phyloP scores from a whole-genome alignment of 441 rosid genomes.

The Syzygium malaccense region DNA sequence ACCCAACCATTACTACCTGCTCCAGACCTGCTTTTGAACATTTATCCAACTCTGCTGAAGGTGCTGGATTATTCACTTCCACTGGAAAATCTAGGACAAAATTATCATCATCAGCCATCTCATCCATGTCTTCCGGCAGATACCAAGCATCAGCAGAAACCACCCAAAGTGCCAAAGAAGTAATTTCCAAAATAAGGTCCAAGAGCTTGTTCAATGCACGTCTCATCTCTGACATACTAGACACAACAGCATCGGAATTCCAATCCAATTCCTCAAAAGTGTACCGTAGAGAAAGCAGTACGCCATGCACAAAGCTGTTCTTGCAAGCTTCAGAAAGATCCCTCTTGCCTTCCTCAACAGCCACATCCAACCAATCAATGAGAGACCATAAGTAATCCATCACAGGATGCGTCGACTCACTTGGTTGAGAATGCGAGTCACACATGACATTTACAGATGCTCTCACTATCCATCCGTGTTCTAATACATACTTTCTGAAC shows the following conservation, averaged over 20 bases:
- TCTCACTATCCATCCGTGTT: constrained; percentile 71
- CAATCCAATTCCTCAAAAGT: constrained; percentile 97
- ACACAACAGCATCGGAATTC: constrained; percentile 62
- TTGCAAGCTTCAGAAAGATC: constrained; percentile 86
- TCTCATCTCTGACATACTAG: constrained; percentile 64
- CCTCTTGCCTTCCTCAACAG: constrained; percentile 69
- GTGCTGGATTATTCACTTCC: constrained; percentile 24
- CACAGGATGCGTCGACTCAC: constrained; percentile 39
- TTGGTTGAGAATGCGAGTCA: constrained; percentile 28
- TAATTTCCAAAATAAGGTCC: constrained; percentile 67
- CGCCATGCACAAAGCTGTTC: constrained; percentile 92
- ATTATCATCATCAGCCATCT: constrained; percentile 58
- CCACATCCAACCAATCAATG: constrained; percentile 70
- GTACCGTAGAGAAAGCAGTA: constrained; percentile 77
- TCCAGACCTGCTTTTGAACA: constrained; percentile 33
- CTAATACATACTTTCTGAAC: constrained; percentile 87
- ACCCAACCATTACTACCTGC: constrained; percentile 93
- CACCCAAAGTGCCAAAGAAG: constrained; percentile 92
- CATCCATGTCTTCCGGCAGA: constrained; percentile 84
- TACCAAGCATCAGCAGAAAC: constrained; percentile 96
- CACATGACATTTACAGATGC: constrained; percentile 48
- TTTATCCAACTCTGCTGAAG: constrained; percentile 30
- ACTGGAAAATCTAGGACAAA: constrained; percentile 37
- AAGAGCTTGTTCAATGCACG: constrained; percentile 63
- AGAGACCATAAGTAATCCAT: constrained; percentile 69